Conservation (phyloP, 1,284 basidiomycete species). For the Inonotus obliquus region DNA sequence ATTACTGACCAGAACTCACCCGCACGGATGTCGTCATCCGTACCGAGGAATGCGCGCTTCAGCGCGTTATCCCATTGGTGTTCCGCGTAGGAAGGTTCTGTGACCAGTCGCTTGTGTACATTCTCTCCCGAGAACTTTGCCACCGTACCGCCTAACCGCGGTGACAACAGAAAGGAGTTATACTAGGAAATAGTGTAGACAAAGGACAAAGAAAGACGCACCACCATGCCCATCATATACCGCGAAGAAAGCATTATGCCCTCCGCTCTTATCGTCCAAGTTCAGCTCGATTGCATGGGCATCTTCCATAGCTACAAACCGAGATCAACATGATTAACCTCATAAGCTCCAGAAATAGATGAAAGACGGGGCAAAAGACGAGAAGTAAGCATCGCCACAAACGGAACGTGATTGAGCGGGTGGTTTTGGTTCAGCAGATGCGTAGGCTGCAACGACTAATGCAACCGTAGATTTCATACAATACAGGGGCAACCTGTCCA, state of each 20-base stretch:
- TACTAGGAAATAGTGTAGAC: slow-evolving; percentile 14
- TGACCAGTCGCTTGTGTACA: slow-evolving; percentile 77
- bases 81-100: slow-evolving; percentile 70
- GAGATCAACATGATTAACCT: slow-evolving; percentile 10
- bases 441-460: neutral
- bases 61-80: slow-evolving; percentile 74
- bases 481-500: neutral
- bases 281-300: slow-evolving; percentile 83
- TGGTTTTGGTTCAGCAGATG: neutral
- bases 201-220: slow-evolving; percentile 41
- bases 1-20: slow-evolving; percentile 44
- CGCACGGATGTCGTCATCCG: slow-evolving; percentile 89
- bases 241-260: slow-evolving; percentile 80
- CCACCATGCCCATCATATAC: slow-evolving; percentile 99
- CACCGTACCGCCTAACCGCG: slow-evolving; percentile 69
- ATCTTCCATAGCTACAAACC: slow-evolving; percentile 89
- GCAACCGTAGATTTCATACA: neutral
- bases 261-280: slow-evolving; percentile 45
- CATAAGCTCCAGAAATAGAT: neutral
- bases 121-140: slow-evolving; percentile 90
- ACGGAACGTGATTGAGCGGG: neutral
- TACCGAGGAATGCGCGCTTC: slow-evolving; percentile 88
- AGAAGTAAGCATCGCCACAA: neutral
- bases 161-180: neutral
- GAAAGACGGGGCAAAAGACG: neutral